Percentiles rank a stretch among this genome's conserved stretches.
Conservation (phyloP, 768 basidiomycete species). For the Scleroderma citrinum region DNA sequence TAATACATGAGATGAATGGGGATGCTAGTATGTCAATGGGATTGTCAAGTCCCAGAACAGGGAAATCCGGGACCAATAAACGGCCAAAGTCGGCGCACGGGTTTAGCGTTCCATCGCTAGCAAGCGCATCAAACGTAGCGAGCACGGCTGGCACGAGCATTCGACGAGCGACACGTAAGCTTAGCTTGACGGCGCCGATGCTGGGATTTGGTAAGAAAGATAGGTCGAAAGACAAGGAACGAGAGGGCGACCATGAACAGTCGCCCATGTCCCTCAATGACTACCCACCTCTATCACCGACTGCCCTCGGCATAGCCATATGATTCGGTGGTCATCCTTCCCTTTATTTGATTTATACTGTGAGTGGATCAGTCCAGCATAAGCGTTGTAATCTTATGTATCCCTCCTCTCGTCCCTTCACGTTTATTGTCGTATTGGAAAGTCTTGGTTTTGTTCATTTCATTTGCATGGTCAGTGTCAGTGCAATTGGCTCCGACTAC, state of each 20-base stretch:
- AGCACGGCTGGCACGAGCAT: slow-evolving; percentile 19
- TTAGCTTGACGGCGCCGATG: slow-evolving; percentile 61
- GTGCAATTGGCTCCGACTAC: slow-evolving; percentile 3
- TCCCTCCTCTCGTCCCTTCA: neutral
- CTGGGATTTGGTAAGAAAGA: slow-evolving; percentile 51
- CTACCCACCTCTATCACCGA: neutral
- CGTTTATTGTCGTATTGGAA: neutral
- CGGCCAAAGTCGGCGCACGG: slow-evolving; percentile 25
- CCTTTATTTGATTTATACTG: neutral
- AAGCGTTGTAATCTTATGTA: slow-evolving; percentile 24
- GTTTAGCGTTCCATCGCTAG: slow-evolving; percentile 16
- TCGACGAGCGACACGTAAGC: slow-evolving; percentile 49
- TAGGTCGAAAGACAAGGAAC: slow-evolving; percentile 41
- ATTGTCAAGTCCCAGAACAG: slow-evolving; percentile 1
- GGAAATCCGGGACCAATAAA: slow-evolving; percentile 2
- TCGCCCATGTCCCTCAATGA: neutral
- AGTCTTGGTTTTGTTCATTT: slow-evolving; percentile 1
- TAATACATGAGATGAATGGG: neutral
- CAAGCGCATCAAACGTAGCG: slow-evolving; percentile 11
- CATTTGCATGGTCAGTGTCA: neutral
- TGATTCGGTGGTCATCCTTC: neutral
- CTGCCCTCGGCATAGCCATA: neutral
- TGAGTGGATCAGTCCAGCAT: slow-evolving; percentile 9
- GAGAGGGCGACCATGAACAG: slow-evolving; percentile 18
- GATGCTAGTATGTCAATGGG: neutral